Conservation (phyloP, 371 early-diverging fungal species). For the Apophysomyces elegans region DNA sequence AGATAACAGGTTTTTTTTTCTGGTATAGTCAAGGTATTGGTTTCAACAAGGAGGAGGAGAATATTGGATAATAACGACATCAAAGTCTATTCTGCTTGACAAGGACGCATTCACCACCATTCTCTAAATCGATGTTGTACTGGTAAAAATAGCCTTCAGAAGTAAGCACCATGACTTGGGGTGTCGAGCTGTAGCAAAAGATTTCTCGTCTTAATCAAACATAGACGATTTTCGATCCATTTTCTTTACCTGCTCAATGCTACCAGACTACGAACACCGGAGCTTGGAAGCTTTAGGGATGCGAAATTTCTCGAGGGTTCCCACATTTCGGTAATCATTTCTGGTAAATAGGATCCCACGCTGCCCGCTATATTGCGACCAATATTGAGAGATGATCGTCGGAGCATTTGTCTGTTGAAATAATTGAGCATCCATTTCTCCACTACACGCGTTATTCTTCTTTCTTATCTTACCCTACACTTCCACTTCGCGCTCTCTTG, state of each 20-base stretch:
- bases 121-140: slow-evolving; percentile 88
- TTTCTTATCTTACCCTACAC: slow-evolving; percentile 25
- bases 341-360: slow-evolving; percentile 86
- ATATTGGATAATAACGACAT: neutral
- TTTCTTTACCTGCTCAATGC: slow-evolving; percentile 70
- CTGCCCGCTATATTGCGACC: slow-evolving; percentile 71
- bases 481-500: slow-evolving; percentile 12
- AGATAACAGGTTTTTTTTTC: neutral
- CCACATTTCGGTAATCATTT: slow-evolving; percentile 89
- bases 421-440: neutral
- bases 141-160: slow-evolving; percentile 91
- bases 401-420: slow-evolving; percentile 47
- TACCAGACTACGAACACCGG: slow-evolving; percentile 81
- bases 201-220: too few relatives aligned
- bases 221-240: neutral
- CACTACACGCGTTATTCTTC: neutral
- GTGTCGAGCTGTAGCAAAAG: slow-evolving; percentile 55
- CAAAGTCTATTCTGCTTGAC: slow-evolving; percentile 70
- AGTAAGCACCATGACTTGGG: slow-evolving; percentile 90
- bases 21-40: slow-evolving; percentile 3
- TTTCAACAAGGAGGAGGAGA: neutral
- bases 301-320: slow-evolving; percentile 96
- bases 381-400: slow-evolving; percentile 59
- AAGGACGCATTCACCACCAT: slow-evolving; percentile 90
- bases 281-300: slow-evolving; percentile 83